Evolutionary conservation across 495 filamentous ascomycete genomes (phyloP).

Genomic region (Aspergillus ellipticus): DNA sequence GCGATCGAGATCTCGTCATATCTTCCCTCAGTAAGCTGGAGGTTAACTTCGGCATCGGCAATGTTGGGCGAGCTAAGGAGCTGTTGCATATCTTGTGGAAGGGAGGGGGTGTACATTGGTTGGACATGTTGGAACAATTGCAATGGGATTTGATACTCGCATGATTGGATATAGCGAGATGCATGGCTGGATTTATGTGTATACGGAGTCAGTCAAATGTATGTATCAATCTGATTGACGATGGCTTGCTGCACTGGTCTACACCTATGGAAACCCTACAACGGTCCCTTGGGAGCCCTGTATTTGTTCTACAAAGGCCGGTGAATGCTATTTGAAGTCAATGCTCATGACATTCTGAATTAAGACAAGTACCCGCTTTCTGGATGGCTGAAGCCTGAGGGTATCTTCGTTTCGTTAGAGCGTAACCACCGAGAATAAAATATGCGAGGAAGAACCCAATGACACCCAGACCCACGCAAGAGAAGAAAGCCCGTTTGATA

Average conservation of each 20-base stretch:
- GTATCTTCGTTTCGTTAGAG: conserved; percentile 5
- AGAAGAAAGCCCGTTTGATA: neutral
- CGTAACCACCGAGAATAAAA: neutral
- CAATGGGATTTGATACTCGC: conserved; percentile 43
- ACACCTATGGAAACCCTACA: no score
- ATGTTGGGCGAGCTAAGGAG: conserved; percentile 40
- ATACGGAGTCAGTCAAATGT: neutral
- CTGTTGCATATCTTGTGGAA: conserved; percentile 35
- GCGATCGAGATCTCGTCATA: conserved; percentile 27
- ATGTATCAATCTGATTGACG: no score
- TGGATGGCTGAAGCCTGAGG: neutral
- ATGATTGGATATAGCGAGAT: neutral
- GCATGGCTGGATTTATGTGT: neutral
- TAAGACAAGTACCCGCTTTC: neutral
- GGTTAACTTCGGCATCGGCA: conserved; percentile 41
- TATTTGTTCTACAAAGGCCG: no score
- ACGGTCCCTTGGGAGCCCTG: no score
- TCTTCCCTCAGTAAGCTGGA: conserved; percentile 30
- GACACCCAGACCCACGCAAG: neutral
- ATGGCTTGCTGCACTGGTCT: no score
- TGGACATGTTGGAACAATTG: conserved; percentile 38
- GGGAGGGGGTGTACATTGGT: conserved; percentile 30
- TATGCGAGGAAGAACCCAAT: neutral
- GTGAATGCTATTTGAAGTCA: no score
- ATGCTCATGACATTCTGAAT: no score